Evolutionary conservation across 352 stramenopile species (phyloP), one percentile per base, ranked within the genome.

Genomic region (Phytophthora pluvialis): DNA sequence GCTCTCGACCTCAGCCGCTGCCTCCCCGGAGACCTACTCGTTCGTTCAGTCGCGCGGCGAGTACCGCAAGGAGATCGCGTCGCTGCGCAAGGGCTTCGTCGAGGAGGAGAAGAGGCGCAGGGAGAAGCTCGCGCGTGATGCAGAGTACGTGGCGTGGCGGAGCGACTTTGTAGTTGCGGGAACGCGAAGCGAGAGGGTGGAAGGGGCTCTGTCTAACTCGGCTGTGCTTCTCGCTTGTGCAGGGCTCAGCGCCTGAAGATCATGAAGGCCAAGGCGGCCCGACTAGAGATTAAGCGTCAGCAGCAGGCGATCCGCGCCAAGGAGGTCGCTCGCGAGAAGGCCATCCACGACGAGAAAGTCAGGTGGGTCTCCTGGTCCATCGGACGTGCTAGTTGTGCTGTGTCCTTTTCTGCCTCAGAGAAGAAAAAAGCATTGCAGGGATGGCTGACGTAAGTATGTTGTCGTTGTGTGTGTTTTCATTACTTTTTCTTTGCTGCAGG

Each of bases 211-310:
- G 21, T 21, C 21, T 71, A 40, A 54, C 38, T 13, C 28, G 6
- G 18, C 32, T 40, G 11, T 16, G 48, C 21, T 25, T 33, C 21
- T 39, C 44, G n/a, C n/a, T 45, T 60, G 33, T 56, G 7, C 50
- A 93, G 85, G 57, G 72, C 86, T 15, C 83, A 95, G 64, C 83
- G 85, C 42, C 64, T 83, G 65, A 91, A 85, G 64, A 92, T 95
- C 55, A 89, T 93, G 80, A 94, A 94, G 73, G 85, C 86, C 52
- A 95, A 95, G 79, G 85, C 87, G 9, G 83, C 85, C 46, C 83
- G 87, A 67, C 80, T 95, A 77, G 85, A 91, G 63, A 89, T 93
- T 65, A 95, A 95, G 79, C 85, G 83, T 25, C 85, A 95, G 73
- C 81, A 94, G 70, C 85, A 95, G 73, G 85, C 75, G 21, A 89